Evolutionary conservation across 805 yeast species (phyloP).

Genomic region (Saccharomycopsis fermentans): DNA sequence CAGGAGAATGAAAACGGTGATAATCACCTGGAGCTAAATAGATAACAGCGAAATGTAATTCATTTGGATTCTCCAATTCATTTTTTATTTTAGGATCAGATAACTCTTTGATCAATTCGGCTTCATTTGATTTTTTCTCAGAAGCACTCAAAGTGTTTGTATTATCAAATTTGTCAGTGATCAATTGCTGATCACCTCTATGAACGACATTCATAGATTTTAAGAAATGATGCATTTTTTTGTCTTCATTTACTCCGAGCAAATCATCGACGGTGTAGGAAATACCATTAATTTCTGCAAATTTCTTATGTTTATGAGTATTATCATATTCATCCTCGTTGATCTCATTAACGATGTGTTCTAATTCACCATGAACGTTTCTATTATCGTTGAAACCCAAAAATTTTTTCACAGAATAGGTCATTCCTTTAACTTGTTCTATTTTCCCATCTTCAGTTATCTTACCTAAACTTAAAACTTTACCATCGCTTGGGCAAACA

Average conservation of each 20-base stretch:
- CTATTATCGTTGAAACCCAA: constrained; percentile 46
- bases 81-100: constrained; percentile 20
- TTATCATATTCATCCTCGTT: constrained; percentile 32
- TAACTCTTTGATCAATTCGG: constrained; percentile 3
- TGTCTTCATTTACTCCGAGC: constrained; percentile 41
- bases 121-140: constrained; percentile 8
- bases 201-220: constrained; percentile 40
- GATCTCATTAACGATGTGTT: constrained; percentile 20
- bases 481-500: constrained; percentile 92
- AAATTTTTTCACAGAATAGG: constrained; percentile 80
- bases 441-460: constrained; percentile 70
- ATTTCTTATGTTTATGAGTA: constrained; percentile 41
- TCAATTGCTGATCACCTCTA: constrained; percentile 46
- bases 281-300: constrained; percentile 71
- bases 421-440: constrained; percentile 95
- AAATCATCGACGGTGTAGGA: constrained; percentile 60
- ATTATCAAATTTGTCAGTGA: constrained; percentile 20
- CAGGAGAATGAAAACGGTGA: constrained; percentile 93
- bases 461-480: constrained; percentile 72
- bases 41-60: constrained; percentile 78
- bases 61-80: constrained; percentile 27
- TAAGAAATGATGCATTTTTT: constrained; percentile 34
- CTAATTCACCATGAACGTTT: constrained; percentile 24
- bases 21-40: constrained; percentile 98
- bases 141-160: constrained; percentile 14